A percentile compares a stretch with the other conserved stretches of the same genome.
phyloP scores from a whole-genome alignment of 1,139 yeast genomes.

The Pichia terricola region DNA sequence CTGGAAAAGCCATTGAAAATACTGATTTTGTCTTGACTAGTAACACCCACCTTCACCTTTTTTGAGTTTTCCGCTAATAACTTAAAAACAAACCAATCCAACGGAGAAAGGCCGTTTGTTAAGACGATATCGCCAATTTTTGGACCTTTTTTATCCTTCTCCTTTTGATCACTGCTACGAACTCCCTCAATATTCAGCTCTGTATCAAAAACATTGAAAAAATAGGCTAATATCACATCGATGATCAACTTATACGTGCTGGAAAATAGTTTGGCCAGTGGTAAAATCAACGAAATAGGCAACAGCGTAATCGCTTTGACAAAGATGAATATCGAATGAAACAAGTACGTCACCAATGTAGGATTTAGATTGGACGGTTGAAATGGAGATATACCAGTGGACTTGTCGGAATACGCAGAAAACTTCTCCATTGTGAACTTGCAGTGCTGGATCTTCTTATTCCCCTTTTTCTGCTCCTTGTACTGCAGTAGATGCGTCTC shows the following conservation, averaged over 20 bases:
- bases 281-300: constrained; percentile 5
- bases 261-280: constrained; percentile 1
- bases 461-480: no score
- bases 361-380: constrained; percentile 34
- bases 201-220: constrained; percentile 19
- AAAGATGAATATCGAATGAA: constrained; percentile 3
- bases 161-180: constrained; percentile 32
- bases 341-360: constrained; percentile 5
- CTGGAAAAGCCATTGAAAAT: constrained; percentile 8
- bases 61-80: constrained; percentile 10
- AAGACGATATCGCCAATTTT: constrained; percentile 34
- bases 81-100: constrained; percentile 34
- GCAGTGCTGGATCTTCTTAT: no score
- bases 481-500: no score
- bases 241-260: background rate
- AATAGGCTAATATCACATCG: constrained; percentile 11
- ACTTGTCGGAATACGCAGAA: constrained; percentile 66
- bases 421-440: constrained; percentile 52
- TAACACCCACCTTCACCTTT: constrained; percentile 36
- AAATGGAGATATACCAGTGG: constrained; percentile 77
- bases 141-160: constrained; percentile 33
- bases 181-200: constrained; percentile 44
- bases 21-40: constrained; percentile 31
- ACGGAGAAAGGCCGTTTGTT: constrained; percentile 46
- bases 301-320: constrained; percentile 5